Evolutionary conservation across 345 rosid species (phyloP).

Genomic region (Barbarea vulgaris): DNA sequence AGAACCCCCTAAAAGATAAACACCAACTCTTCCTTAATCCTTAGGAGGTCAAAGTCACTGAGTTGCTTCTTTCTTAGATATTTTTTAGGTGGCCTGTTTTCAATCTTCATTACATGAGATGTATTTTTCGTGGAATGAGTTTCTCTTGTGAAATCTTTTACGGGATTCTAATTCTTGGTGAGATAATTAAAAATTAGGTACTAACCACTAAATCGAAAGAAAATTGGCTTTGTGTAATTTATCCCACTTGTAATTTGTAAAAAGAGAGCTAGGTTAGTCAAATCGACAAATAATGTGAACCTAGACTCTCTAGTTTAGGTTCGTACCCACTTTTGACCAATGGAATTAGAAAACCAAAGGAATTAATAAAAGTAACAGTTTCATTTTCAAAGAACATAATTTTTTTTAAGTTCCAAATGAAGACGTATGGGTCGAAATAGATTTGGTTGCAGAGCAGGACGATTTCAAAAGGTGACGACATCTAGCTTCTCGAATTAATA

Average conservation of each 20-base stretch:
- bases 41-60: slow-evolving; percentile 23
- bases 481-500: too few species aligned
- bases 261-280: not conserved
- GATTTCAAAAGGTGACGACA: too few species aligned
- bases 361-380: not conserved
- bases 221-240: not conserved
- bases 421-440: not conserved
- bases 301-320: slow-evolving; percentile 9
- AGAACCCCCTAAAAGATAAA: too few species aligned
- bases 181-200: not conserved
- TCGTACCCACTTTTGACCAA: slow-evolving; percentile 34
- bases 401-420: not conserved
- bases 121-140: not conserved
- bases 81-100: slow-evolving; percentile 13
- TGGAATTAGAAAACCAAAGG: not conserved
- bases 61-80: not conserved
- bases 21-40: too few species aligned
- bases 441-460: not conserved
- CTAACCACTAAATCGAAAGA: slow-evolving; percentile 10
- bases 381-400: not conserved
- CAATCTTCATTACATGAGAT: not conserved
- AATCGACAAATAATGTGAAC: slow-evolving; percentile 13
- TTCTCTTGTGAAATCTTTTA: slow-evolving; percentile 7
- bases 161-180: not conserved
- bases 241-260: slow-evolving; percentile 30